Evolutionary conservation across 345 rosid species (phyloP), one percentile per base, ranked within the genome.

Genomic region (Gossypium longicalyx): DNA sequence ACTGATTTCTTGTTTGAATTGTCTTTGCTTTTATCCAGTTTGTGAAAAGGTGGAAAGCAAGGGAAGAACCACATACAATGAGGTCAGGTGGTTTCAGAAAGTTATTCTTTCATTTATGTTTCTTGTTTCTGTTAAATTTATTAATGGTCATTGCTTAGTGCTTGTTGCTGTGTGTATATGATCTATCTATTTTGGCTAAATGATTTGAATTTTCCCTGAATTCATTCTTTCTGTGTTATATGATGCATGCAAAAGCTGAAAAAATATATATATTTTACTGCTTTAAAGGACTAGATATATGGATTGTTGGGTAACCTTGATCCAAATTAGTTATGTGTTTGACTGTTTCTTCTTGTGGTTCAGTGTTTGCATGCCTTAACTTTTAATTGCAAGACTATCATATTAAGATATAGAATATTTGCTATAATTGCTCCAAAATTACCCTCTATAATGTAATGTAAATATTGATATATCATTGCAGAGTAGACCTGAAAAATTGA

Each of bases 41-140:
- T 95, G 99, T 67, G 99, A 93, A 76, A 95, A 95, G 80, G 99
- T 95, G 76, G 98, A 95, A 88, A 91, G 94, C 91, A 95, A 91
- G 79, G 99, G 97, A 79, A 88, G 97, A 77, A 95, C 99, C 19
- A 93, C 99, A 73, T 95, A 95, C 80, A 95, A 95, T 71, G 99
- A 95, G 97, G 99, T 94, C 78, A 77, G 82, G 19, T 75, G 83
- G 74, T 82, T 83, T 82, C 79, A 77, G 73, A 51, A 20, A 65
- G 73, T 71, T 76, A 41, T 64, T 78, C 19, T 66, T 67, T 63
- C 7, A 10, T 20, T 22, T 22, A 8, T 79, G 34, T 61, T 66
- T 7, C n/a, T 59, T 73, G 16, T 56, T 71, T 54, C 49, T 49
- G 20, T 23, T 54, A 45, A 34, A 25, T 20, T 27, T 48, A 12